A percentile compares a stretch with the other conserved stretches of the same genome.
These are phyloP conservation scores for Thalassiosira sp. DNA, from an alignment of 352 stramenopile species.

Conservation along the genomic window DNA sequence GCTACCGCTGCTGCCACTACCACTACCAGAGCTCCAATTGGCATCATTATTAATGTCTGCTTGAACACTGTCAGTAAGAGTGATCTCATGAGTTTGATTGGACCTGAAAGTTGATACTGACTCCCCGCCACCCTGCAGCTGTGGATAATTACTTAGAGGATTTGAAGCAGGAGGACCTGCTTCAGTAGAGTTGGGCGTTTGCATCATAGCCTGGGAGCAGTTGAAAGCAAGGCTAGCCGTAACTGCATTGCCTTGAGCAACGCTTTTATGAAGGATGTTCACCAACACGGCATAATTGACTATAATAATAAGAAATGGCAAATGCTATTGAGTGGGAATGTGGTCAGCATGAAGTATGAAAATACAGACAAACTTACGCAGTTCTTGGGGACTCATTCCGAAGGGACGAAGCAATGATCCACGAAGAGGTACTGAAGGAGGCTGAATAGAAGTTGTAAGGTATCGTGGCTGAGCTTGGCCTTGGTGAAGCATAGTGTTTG, in stretches of 20 bases:
- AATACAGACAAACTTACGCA: slow-evolving; percentile 14
- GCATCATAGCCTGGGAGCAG: background rate
- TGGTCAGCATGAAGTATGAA: background rate
- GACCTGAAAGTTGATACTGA: background rate
- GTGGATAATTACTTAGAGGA: slow-evolving; percentile 1
- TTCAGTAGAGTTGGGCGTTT: background rate
- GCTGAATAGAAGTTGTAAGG: slow-evolving; percentile 1
- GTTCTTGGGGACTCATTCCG: slow-evolving; percentile 17
- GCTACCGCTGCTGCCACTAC: background rate
- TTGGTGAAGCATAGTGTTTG: background rate
- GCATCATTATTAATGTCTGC: background rate
- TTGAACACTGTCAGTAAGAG: background rate
- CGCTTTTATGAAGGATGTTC: slow-evolving; percentile 31
- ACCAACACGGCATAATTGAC: slow-evolving; percentile 14
- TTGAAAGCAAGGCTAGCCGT: slow-evolving; percentile 5
- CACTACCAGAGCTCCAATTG: no score
- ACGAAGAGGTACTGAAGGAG: background rate
- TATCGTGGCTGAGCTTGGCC: slow-evolving; percentile 6
- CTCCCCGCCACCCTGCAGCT: background rate
- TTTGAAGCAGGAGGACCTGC: no score
- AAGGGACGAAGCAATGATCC: slow-evolving; percentile 9
- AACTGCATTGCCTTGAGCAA: slow-evolving; percentile 14
- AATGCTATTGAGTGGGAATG: background rate
- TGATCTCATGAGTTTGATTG: background rate
- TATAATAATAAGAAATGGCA: slow-evolving; percentile 3